phyloP scores from a whole-genome alignment of 2,329 filamentous ascomycete genomes.

The Zymoseptoria brevis region DNA sequence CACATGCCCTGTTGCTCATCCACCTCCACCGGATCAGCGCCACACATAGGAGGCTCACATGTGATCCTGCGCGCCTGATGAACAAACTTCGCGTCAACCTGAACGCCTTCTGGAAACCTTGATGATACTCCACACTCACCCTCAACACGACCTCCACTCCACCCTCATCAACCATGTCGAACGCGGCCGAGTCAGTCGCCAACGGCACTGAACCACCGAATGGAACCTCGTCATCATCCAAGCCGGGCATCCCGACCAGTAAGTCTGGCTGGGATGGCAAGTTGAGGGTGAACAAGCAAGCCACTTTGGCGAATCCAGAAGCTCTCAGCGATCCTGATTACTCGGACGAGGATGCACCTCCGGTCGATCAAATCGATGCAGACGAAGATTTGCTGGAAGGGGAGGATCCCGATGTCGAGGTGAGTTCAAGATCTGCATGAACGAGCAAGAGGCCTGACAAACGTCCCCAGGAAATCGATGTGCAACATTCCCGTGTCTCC shows the following conservation, averaged over 20 bases:
- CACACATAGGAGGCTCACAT: background rate
- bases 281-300: slow-evolving; percentile 63
- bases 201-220: slow-evolving; percentile 1
- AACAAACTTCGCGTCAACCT: background rate
- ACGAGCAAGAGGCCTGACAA: slow-evolving; percentile 1
- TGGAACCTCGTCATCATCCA: slow-evolving; percentile 5
- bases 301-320: slow-evolving; percentile 67
- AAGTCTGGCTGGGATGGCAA: slow-evolving; percentile 71
- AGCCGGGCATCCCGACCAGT: slow-evolving; percentile 7
- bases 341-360: slow-evolving; percentile 61
- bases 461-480: slow-evolving; percentile 64
- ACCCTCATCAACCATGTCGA: background rate
- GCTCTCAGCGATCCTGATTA: slow-evolving; percentile 79
- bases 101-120: background rate
- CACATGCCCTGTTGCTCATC: background rate
- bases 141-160: background rate
- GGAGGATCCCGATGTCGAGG: slow-evolving; percentile 47
- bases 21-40: background rate
- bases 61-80: background rate
- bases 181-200: background rate
- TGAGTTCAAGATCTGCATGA: slow-evolving; percentile 14
- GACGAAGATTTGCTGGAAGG: slow-evolving; percentile 65
- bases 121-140: background rate
- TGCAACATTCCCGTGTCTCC: slow-evolving; percentile 76
- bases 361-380: slow-evolving; percentile 66